A percentile compares a stretch with the other conserved stretches of the same genome.
These are phyloP conservation scores for Daldinia vernicosa DNA, from an alignment of 495 filamentous ascomycete genomes.

Conservation along the genomic window DNA sequence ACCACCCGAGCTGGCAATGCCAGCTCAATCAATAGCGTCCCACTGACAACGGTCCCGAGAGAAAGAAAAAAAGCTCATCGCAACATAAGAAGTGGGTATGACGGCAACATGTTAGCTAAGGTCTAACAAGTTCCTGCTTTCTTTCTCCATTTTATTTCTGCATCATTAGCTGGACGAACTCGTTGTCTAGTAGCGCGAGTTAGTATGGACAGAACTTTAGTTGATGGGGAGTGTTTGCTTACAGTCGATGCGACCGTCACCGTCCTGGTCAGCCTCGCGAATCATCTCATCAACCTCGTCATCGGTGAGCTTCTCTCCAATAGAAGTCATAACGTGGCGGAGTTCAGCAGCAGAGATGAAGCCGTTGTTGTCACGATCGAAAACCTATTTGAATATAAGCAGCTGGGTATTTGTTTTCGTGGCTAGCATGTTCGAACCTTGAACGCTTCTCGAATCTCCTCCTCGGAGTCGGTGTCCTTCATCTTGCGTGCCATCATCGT, in stretches of 20 bases:
- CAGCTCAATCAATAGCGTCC: conserved; percentile 29
- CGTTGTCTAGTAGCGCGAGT: conserved; percentile 78
- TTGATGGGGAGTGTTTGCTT: conserved; percentile 36
- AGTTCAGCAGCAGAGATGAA: conserved; percentile 98
- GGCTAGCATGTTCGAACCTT: conserved; percentile 47
- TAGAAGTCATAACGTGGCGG: conserved; percentile 99
- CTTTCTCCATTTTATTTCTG: conserved; percentile 78
- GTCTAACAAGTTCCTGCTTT: conserved; percentile 26
- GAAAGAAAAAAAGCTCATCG: conserved; percentile 41
- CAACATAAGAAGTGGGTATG: conserved; percentile 45
- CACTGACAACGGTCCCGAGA: conserved; percentile 27
- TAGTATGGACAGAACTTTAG: conserved; percentile 40
- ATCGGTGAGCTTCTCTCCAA: conserved; percentile 98
- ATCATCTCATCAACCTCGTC: conserved; percentile 99
- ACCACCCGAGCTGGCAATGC: conserved; percentile 18
- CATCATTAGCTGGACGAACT: conserved; percentile 99
- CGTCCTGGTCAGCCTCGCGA: conserved; percentile 98
- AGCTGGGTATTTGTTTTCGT: conserved; percentile 5
- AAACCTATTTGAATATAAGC: conserved; percentile 71
- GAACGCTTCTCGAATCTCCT: conserved; percentile 92
- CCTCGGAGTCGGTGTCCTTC: conserved; percentile 99
- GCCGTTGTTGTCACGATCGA: conserved; percentile 99
- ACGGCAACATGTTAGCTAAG: conserved; percentile 31
- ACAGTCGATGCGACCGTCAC: conserved; percentile 97
- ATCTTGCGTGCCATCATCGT: conserved; percentile 99